A percentile compares a stretch with the other conserved stretches of the same genome.
phyloP scores from a whole-genome alignment of 768 basidiomycete genomes.

The Pleurotus cornucopiae region DNA sequence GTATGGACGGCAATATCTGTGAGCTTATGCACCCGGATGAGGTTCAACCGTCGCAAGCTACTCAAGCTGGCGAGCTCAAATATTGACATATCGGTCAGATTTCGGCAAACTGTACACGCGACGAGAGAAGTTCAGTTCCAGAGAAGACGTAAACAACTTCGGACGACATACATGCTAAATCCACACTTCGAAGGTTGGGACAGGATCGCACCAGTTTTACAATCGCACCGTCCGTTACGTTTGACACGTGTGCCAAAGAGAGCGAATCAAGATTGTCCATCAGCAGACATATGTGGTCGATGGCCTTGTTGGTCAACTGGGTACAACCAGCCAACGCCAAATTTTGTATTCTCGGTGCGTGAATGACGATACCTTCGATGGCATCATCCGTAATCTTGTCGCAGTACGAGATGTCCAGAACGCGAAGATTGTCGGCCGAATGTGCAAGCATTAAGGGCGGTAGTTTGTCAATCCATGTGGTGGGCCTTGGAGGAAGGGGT shows the following conservation, averaged over 20 bases:
- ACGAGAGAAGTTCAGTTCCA: conserved; percentile 7
- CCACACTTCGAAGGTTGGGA: conserved; percentile 71
- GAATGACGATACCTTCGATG: conserved; percentile 67
- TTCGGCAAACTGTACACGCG: conserved; percentile 61
- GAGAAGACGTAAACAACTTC: conserved; percentile 4
- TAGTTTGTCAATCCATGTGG: conserved; percentile 58
- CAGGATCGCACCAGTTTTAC: conserved; percentile 68
- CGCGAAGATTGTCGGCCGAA: conserved; percentile 67
- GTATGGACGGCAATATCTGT: conserved; percentile 82
- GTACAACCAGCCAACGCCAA: conserved; percentile 77
- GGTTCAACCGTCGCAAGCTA: conserved; percentile 69
- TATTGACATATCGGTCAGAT: conserved; percentile 81
- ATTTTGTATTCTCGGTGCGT: conserved; percentile 74
- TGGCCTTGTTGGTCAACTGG: conserved; percentile 64
- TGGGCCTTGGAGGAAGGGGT: conserved; percentile 51
- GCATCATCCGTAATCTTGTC: conserved; percentile 67
- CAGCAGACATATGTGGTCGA: conserved; percentile 66
- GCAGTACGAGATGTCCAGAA: conserved; percentile 76
- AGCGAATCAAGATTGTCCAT: conserved; percentile 76
- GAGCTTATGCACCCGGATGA: conserved; percentile 76
- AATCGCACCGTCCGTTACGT: conserved; percentile 76
- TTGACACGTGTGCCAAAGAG: conserved; percentile 74
- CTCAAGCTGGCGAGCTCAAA: conserved; percentile 72
- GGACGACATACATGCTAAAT: conserved; percentile 72
- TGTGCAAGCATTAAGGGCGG: conserved; percentile 62